Evolutionary conservation across 2,329 filamentous ascomycete genomes (phyloP), one percentile per base, ranked within the genome.

Genomic region (Aschersonia sp.): DNA sequence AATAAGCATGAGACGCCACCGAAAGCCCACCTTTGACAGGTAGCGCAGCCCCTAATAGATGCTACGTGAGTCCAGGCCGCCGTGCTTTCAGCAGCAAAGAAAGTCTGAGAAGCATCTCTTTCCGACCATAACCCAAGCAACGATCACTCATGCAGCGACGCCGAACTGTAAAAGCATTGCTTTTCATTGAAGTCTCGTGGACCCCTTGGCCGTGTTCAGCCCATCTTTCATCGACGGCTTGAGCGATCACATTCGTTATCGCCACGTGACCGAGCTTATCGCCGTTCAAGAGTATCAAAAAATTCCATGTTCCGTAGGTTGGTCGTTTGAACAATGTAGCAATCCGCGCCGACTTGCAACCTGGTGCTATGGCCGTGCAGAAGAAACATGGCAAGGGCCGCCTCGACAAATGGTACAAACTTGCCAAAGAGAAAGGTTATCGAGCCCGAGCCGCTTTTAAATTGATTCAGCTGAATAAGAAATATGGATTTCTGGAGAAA

Each of bases 301-400:
- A 63, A 20, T 20, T 20, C 20, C 20, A 20, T 20, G 20, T 20
- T 20, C 20, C 20, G 20, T 20, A 20, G 20, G 20, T 20, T 20
- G 20, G 2, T 20, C 20, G 20, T 20, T 20, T 20, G 20, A 20
- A 2, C 64, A 7, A 12, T 12, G 7, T 12, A 38, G 32, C 32
- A 7, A 7, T 38, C 7, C 2, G 32, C 32, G 32, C 32, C 7
- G 12, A 38, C 40, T 42, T 42, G 6, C 20, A n/a, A 6, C 6
- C 20, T 28, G 40, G 47, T 51, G 55, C 48, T 49, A 97, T 97
- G 92, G 89, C 87, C 61, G 91, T 97, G 60, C 88, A 97, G 63
- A 96, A 97, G 77, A 97, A 97, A 77, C 85, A 95, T 71, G 91
- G 89, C 70, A 97, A 97, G 73, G 91, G 91, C 67, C 89, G 91